Percentiles rank a stretch among this genome's conserved stretches.
Evolutionary conservation across 1,139 yeast species (phyloP).

Genomic region (Sugiyamaella novakii): DNA sequence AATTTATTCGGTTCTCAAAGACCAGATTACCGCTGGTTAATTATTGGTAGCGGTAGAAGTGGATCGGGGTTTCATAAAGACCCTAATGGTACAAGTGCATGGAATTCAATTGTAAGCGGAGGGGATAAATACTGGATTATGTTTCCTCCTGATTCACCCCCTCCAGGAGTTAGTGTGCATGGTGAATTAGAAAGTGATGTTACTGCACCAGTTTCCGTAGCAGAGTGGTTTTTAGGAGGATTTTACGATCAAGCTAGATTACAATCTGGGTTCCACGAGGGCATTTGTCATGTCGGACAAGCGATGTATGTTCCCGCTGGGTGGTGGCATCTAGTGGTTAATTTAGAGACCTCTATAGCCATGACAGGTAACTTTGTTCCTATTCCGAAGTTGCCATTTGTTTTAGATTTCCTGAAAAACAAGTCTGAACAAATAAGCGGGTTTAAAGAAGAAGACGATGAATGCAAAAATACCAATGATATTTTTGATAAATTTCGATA

Average conservation of each 20-base stretch:
- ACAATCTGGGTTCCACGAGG: constrained; percentile 55
- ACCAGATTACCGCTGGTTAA: constrained; percentile 91
- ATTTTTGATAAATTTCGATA: constrained; percentile 20
- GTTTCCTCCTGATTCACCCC: constrained; percentile 74
- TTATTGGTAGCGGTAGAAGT: constrained; percentile 75
- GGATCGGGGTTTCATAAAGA: constrained; percentile 94
- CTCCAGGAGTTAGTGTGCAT: constrained; percentile 86
- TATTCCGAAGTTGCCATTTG: constrained; percentile 50
- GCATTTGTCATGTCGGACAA: constrained; percentile 79
- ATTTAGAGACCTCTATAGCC: constrained; percentile 70
- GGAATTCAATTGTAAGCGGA: constrained; percentile 73
- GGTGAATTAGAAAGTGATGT: constrained; percentile 75
- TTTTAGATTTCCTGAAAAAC: constrained; percentile 65
- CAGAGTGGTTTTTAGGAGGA: constrained; percentile 87
- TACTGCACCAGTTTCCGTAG: constrained; percentile 86
- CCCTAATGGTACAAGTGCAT: constrained; percentile 87
- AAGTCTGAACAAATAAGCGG: constrained; percentile 78
- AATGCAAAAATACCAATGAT: constrained; percentile 1
- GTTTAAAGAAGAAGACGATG: constrained; percentile 42
- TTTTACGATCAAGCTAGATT: constrained; percentile 52
- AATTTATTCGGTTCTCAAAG: constrained; percentile 46
- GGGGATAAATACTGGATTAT: constrained; percentile 77
- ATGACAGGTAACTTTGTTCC: constrained; percentile 90
- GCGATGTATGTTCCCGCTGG: constrained; percentile 89
- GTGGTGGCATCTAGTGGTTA: constrained; percentile 95